phyloP scores from a whole-genome alignment of 2,329 filamentous ascomycete species.

The Acrocalymma vagum region DNA sequence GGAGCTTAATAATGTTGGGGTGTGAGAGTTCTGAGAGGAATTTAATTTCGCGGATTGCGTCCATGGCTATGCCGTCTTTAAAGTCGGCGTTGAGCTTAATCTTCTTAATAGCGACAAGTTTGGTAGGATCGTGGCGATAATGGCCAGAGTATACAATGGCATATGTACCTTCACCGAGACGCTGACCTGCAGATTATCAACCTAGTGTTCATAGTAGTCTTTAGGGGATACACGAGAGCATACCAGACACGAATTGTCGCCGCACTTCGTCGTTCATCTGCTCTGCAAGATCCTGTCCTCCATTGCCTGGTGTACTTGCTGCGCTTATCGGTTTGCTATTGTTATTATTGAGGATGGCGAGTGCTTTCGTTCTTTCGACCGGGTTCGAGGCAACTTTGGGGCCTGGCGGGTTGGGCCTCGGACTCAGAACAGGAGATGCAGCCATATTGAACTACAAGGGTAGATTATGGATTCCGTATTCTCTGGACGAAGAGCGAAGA shows the following conservation, averaged over 20 bases:
- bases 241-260: constrained; percentile 88
- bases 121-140: constrained; percentile 73
- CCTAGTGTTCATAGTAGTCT: not conserved
- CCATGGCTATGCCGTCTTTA: constrained; percentile 89
- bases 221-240: no score
- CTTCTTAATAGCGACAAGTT: constrained; percentile 90
- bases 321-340: constrained; percentile 21
- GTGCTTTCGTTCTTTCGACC: constrained; percentile 38
- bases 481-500: no score
- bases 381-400: constrained; percentile 14
- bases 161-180: constrained; percentile 96
- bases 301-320: constrained; percentile 27
- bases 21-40: constrained; percentile 93
- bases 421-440: constrained; percentile 36
- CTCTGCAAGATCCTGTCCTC: constrained; percentile 52
- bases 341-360: constrained; percentile 39
- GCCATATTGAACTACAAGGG: constrained; percentile 23
- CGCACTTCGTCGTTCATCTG: constrained; percentile 64
- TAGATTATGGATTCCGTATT: no score
- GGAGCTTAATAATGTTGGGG: constrained; percentile 92
- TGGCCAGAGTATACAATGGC: constrained; percentile 93
- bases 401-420: constrained; percentile 34
- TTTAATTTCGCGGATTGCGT: constrained; percentile 95
- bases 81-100: constrained; percentile 89
- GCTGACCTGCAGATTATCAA: constrained; percentile 69